These are phyloP conservation scores for Calonectria pseudoturangicola DNA, from an alignment of 2,329 filamentous ascomycete genomes.

Conservation along the genomic window DNA sequence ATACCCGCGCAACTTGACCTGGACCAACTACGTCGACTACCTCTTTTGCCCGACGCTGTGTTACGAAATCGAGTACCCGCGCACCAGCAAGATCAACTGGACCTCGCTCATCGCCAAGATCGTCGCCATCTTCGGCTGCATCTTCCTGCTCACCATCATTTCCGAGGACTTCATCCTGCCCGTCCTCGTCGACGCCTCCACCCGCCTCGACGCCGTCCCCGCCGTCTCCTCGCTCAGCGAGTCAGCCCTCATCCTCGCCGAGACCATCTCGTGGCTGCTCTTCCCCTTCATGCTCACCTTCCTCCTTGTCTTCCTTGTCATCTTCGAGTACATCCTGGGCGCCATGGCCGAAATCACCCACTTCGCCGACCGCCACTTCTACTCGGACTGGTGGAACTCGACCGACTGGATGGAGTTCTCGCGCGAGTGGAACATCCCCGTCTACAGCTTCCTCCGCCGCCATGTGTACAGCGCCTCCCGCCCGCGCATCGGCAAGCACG, in stretches of 20 bases:
- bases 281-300: conserved; percentile 99
- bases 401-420: conserved; percentile 97
- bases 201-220: conserved; percentile 67
- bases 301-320: conserved; percentile 95
- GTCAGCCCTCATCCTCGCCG: conserved; percentile 85
- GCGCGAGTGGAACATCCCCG: conserved; percentile 97
- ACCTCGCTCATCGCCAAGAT: conserved; percentile 89
- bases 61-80: conserved; percentile 97
- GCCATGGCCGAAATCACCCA: conserved; percentile 95
- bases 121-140: conserved; percentile 93
- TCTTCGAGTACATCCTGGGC: conserved; percentile 97
- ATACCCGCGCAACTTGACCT: conserved; percentile 91
- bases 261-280: conserved; percentile 92
- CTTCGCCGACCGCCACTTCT: conserved; percentile 96
- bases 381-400: conserved; percentile 85
- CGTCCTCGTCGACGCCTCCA: conserved; percentile 83
- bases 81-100: conserved; percentile 84
- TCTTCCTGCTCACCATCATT: conserved; percentile 93
- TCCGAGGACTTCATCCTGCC: conserved; percentile 97
- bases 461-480: conserved; percentile 94
- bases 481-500: conserved; percentile 82
- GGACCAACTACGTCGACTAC: conserved; percentile 89
- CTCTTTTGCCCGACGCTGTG: conserved; percentile 95
- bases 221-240: conserved; percentile 73
- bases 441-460: conserved; percentile 94